Percentiles rank a stretch among this genome's conserved stretches.
Conservation (phyloP, 768 basidiomycete genomes). For the Mycena indigotica region DNA sequence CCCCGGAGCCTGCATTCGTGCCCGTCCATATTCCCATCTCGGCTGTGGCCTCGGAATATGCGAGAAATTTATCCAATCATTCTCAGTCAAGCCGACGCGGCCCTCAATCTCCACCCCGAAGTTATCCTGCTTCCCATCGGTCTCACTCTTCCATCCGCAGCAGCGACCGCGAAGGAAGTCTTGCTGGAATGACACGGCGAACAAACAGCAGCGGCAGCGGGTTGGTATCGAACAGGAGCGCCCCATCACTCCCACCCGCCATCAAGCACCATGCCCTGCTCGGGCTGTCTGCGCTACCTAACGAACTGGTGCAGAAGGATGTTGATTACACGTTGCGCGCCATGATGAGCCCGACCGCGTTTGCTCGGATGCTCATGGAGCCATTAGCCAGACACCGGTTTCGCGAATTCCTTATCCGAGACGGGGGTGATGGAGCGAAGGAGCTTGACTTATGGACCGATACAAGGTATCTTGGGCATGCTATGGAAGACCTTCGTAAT, state of each 20-base stretch:
- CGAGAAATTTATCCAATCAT: no score
- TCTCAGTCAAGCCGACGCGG: no score
- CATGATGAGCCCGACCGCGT: conserved; percentile 19
- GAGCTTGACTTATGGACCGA: conserved; percentile 20
- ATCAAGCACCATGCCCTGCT: conserved; percentile 4
- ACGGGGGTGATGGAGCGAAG: neutral
- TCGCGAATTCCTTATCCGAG: conserved; percentile 15
- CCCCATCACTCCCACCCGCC: neutral
- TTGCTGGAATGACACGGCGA: neutral
- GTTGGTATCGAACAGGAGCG: neutral
- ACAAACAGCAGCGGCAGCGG: no score
- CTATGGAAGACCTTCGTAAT: conserved; percentile 2
- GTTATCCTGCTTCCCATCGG: neutral
- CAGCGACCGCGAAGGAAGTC: conserved; percentile 3
- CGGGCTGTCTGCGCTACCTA: conserved; percentile 8
- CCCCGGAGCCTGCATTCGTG: conserved; percentile 13
- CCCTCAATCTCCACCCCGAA: no score
- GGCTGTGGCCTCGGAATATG: no score
- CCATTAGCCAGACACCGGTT: conserved; percentile 19
- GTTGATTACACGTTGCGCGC: conserved; percentile 17
- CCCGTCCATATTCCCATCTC: conserved; percentile 4
- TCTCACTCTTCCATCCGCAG: conserved; percentile 12
- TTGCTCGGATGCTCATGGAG: conserved; percentile 14
- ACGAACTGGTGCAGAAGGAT: conserved; percentile 15
- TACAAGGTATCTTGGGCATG: conserved; percentile 10